Base-by-base conservation (phyloP, 108 stramenopile genomes). In the Schizochytrium sp. region DNA sequence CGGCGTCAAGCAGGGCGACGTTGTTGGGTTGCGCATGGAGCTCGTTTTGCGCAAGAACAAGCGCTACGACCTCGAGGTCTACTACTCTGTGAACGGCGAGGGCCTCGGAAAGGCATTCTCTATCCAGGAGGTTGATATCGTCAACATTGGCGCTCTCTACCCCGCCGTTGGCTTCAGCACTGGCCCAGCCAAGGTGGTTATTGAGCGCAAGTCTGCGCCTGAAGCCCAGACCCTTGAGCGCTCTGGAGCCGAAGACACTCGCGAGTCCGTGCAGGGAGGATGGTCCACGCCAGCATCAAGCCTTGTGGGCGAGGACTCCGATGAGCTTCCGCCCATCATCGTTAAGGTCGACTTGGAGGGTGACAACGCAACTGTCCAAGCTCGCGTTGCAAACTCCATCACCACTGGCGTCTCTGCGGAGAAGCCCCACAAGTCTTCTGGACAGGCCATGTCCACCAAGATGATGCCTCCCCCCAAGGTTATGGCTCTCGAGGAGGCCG, bases 391-490 rank as follows among this genome's bases (percentile, higher is more conserved):
- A n/a, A 83, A 83, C 76, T 10, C 8, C 47, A 83, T 83, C 28
- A 38, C 50, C 53, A 10, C n/a, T 13, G 8, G 55, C 10, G 53
- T 83, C 1, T 49, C 47, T 53, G n/a, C 5, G 15, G 76, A 83
- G 17, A 38, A 47, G 0, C 76, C 76, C 10, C 76, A 83, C 76
- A 55, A 49, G 47, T 10, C 76, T 42, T 38, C 76, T 12, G 28
- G 76, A 47, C 17, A 12, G 76, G 76, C 76, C 47, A 83, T 83
- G 28, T 83, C 76, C 13, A 83, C 76, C 76, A 83, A 55, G 76
- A 83, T 83, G 76, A 83, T 83, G 76, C 76, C 76, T 5, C 15
- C 76, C 8, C 76, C 76, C 50, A 49, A 83, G 47, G 50, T 83
- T 49, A 17, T 49, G 7, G 76, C 50, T 42, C 47, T 83, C 53